A percentile compares a stretch with the other conserved stretches of the same genome.
Evolutionary conservation across 1,284 basidiomycete genomes (phyloP).

Genomic region (Puccinia coronata): DNA sequence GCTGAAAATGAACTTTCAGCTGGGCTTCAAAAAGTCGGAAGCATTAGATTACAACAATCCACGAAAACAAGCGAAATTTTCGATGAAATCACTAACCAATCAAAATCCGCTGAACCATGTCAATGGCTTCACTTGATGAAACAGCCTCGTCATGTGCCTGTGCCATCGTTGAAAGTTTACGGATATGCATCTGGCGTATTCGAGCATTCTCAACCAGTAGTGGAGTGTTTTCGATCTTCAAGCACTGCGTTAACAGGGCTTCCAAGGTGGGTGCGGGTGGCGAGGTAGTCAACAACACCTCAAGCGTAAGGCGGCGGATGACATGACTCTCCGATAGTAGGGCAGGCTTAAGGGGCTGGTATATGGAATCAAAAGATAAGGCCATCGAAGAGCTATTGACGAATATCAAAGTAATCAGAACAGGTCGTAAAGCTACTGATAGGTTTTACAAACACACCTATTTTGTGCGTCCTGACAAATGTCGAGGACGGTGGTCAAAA

Average conservation of each 20-base stretch:
- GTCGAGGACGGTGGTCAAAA: constrained; percentile 26
- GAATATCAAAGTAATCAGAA: not conserved
- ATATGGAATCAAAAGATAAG: constrained; percentile 39
- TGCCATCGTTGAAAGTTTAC: constrained; percentile 56
- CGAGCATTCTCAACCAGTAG: constrained; percentile 69
- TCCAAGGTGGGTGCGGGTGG: constrained; percentile 46
- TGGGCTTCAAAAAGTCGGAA: constrained; percentile 64
- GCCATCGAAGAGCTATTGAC: not conserved
- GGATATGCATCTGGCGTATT: constrained; percentile 74
- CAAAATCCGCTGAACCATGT: constrained; percentile 54
- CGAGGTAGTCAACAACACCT: constrained; percentile 57
- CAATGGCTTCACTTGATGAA: constrained; percentile 51
- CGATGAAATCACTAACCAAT: constrained; percentile 62
- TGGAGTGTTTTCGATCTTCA: constrained; percentile 55
- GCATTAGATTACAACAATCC: not conserved
- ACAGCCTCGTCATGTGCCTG: constrained; percentile 51
- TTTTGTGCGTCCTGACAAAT: constrained; percentile 20
- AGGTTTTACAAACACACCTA: not conserved
- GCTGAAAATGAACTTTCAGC: constrained; percentile 84
- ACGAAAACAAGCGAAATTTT: not conserved
- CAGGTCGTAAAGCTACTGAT: not conserved
- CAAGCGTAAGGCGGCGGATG: constrained; percentile 59
- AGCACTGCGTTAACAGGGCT: constrained; percentile 52
- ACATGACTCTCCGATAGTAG: constrained; percentile 62
- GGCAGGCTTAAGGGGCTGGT: constrained; percentile 38